phyloP scores from a whole-genome alignment of 2,329 filamentous ascomycete species.

The Fusarium abutilonis region DNA sequence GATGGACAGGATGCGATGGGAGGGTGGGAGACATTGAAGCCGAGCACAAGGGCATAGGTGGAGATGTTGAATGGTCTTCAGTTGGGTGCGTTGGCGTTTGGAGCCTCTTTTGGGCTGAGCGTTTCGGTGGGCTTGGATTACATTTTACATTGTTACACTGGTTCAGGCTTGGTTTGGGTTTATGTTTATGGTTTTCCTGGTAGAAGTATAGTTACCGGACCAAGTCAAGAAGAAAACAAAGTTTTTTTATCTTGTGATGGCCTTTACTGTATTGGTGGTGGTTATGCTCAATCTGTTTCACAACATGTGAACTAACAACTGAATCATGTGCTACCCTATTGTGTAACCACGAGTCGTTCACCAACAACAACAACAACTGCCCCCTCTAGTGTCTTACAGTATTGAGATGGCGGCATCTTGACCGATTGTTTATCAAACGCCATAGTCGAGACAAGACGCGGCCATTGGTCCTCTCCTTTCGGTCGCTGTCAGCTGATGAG shows the following conservation, averaged over 20 bases:
- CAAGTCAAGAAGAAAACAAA: too few species aligned
- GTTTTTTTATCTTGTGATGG: not conserved
- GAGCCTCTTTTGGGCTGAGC: constrained; percentile 8
- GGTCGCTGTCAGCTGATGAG: constrained; percentile 11
- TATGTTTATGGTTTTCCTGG: not conserved
- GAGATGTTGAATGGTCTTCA: constrained; percentile 1
- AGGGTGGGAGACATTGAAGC: constrained; percentile 66
- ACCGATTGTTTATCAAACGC: too few species aligned
- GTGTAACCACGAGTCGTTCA: constrained; percentile 9
- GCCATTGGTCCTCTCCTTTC: too few species aligned
- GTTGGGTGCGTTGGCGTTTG: constrained; percentile 26
- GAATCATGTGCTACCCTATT: constrained; percentile 18
- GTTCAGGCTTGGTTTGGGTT: constrained; percentile 3
- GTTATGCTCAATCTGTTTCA: constrained; percentile 8
- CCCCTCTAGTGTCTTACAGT: too few species aligned
- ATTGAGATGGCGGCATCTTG: not conserved
- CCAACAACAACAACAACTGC: not conserved
- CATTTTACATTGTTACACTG: not conserved
- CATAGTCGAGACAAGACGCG: not conserved
- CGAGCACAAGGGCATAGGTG: constrained; percentile 47
- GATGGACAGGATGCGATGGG: constrained; percentile 59
- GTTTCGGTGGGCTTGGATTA: constrained; percentile 7
- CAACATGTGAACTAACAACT: constrained; percentile 24
- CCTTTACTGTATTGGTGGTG: constrained; percentile 1
- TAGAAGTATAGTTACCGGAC: not conserved